phyloP scores from a whole-genome alignment of 495 filamentous ascomycete species.

The Podospora fimiseda region DNA sequence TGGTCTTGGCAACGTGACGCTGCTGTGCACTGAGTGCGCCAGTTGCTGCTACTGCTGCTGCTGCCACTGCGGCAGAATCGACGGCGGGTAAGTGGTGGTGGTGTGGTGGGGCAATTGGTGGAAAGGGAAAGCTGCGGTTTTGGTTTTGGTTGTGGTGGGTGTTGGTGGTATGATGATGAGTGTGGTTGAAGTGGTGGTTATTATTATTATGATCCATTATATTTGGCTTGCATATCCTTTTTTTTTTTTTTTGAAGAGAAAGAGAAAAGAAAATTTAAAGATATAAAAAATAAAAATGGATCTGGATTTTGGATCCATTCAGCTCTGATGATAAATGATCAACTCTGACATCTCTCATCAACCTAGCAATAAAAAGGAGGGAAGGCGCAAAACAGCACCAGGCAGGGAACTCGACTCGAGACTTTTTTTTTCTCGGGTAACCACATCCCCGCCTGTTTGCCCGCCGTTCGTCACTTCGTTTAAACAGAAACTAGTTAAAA shows the following conservation, averaged over 20 bases:
- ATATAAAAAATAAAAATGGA: too few relatives aligned
- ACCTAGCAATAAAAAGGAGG: neutral
- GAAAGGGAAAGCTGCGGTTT: neutral
- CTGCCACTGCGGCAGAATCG: too few relatives aligned
- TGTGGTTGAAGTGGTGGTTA: too few relatives aligned
- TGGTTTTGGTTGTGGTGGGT: neutral
- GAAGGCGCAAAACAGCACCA: neutral
- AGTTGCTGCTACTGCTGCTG: neutral
- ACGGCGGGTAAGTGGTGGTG: too few relatives aligned
- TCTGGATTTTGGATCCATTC: too few relatives aligned
- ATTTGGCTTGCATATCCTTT: too few relatives aligned
- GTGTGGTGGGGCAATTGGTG: neutral
- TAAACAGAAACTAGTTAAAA: too few relatives aligned
- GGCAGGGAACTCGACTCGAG: conserved; percentile 1
- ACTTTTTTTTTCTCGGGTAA: conserved; percentile 13
- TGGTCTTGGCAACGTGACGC: conserved; percentile 12
- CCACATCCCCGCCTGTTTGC: conserved; percentile 5
- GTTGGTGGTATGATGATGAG: neutral
- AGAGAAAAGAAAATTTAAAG: too few relatives aligned
- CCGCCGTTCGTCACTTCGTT: neutral
- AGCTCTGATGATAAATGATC: too few relatives aligned
- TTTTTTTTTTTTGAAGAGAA: too few relatives aligned
- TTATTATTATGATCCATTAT: too few relatives aligned
- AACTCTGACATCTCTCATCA: too few relatives aligned
- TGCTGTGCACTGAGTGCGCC: neutral